These are phyloP conservation scores for Verticillium tricorpus DNA, from an alignment of 2,329 filamentous ascomycete species.

Conservation along the genomic window DNA sequence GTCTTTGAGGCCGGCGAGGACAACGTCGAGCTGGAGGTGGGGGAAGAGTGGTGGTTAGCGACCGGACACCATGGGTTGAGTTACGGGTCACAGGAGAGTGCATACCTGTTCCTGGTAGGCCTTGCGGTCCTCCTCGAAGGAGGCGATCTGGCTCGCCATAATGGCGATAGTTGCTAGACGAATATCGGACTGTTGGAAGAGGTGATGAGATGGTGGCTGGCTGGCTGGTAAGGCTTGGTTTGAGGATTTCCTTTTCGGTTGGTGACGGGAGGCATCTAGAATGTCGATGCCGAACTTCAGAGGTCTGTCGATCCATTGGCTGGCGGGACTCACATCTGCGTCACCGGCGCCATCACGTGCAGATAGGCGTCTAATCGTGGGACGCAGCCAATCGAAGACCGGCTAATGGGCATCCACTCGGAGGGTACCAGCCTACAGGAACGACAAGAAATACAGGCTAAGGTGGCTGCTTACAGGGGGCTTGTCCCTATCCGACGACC, in stretches of 20 bases:
- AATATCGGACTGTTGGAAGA: not conserved
- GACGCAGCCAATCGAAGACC: not conserved
- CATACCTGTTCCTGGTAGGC: conserved; percentile 54
- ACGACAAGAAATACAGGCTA: not conserved
- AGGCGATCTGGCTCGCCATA: conserved; percentile 27
- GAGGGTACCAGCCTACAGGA: not conserved
- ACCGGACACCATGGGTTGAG: conserved; percentile 11
- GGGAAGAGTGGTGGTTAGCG: not conserved
- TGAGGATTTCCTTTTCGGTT: not conserved
- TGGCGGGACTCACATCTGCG: not conserved
- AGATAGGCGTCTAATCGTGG: not conserved
- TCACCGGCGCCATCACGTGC: not conserved
- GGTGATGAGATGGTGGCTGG: not conserved
- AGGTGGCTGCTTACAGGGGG: not conserved
- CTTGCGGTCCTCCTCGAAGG: conserved; percentile 47
- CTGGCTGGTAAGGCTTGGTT: not conserved
- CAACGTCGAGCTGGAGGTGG: conserved; percentile 63
- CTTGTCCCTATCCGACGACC: not conserved
- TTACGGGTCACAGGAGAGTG: not conserved
- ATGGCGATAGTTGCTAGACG: not conserved
- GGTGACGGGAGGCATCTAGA: not conserved
- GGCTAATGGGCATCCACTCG: not conserved
- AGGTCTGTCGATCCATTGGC: not conserved
- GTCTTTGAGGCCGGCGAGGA: conserved; percentile 70
- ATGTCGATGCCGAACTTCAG: not conserved